Percentiles rank a stretch among this genome's conserved stretches.
These are phyloP conservation scores for Mycothermus thermophilus DNA, from an alignment of 495 filamentous ascomycete genomes.

Conservation along the genomic window DNA sequence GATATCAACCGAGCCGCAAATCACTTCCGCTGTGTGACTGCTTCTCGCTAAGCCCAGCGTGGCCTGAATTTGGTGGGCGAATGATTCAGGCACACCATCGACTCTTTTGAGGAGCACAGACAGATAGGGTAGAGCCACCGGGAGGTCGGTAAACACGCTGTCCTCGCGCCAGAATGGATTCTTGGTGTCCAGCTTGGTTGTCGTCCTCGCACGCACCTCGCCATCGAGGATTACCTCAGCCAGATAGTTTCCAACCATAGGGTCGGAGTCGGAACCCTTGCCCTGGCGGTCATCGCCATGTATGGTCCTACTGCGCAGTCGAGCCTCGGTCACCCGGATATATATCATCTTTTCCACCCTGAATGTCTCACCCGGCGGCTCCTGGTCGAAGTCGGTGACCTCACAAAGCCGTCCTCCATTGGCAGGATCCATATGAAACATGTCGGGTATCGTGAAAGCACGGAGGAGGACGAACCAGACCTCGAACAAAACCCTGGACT, in stretches of 20 bases:
- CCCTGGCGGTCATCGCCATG: conserved; percentile 19
- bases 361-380: conserved; percentile 36
- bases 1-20: conserved; percentile 67
- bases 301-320: conserved; percentile 27
- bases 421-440: conserved; percentile 49
- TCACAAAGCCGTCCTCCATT: conserved; percentile 26
- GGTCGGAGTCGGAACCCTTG: conserved; percentile 23
- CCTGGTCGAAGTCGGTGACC: conserved; percentile 24
- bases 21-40: conserved; percentile 24
- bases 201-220: conserved; percentile 74
- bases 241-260: conserved; percentile 50
- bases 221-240: conserved; percentile 88
- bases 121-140: conserved; percentile 60
- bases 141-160: conserved; percentile 73
- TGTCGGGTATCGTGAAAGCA: conserved; percentile 85
- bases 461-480: conserved; percentile 92
- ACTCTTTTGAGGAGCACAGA: conserved; percentile 71
- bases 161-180: conserved; percentile 94
- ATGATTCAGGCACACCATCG: conserved; percentile 30
- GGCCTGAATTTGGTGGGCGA: conserved; percentile 30
- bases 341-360: conserved; percentile 46
- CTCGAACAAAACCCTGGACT: conserved; percentile 79
- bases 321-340: conserved; percentile 44
- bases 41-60: conserved; percentile 29
- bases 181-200: conserved; percentile 63